Evolutionary conservation across 192 early-diverging fungal species (phyloP), one percentile per base, ranked within the genome.

Genomic region (Umbelopsis sp.): DNA sequence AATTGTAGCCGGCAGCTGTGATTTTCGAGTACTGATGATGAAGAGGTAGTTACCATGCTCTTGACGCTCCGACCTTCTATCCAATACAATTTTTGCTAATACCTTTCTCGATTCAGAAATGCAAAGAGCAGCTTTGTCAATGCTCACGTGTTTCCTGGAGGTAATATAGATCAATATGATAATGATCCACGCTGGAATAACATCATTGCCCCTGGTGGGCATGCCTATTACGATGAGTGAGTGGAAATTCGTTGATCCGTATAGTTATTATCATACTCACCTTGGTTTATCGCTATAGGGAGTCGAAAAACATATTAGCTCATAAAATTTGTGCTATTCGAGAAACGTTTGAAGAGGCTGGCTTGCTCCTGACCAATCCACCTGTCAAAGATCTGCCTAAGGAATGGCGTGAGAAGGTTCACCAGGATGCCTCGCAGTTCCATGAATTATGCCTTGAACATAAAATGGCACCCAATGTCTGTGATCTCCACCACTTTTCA

Each of bases 261-360:
- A 74, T 41, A 75, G 32, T 70, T 76, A 44, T 65, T 56, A n/a
- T 47, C 62, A 45, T 66, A 75, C 31, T 45, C 65, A 10, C 73
- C 68, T 47, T 73, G 70, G 52, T 59, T 41, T 45, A 50, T 12
- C n/a, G 16, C 4, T 29, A 17, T 52, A 69, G 71, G 21, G n/a
- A 67, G 4, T 62, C 56, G 3, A 62, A 62, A 41, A 21, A 49
- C 4, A 50, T 51, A 16, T 74, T 84, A 21, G 74, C 82, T 25
- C 82, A 79, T 66, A 82, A 80, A 31, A 78, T 88, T 17, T 91
- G 90, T 66, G 92, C 92, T 1, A 78, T 92, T 21, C 86, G 92
- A 45, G 91, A 95, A 76, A 93, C 95, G 0, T 91, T 87, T 73
- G 95, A 96, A 75, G 95, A 96, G 72, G 87, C 88, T 20, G 92